Base-by-base conservation (phyloP, 2,329 filamentous ascomycete species). In the Dactylonectria estremocensis region DNA sequence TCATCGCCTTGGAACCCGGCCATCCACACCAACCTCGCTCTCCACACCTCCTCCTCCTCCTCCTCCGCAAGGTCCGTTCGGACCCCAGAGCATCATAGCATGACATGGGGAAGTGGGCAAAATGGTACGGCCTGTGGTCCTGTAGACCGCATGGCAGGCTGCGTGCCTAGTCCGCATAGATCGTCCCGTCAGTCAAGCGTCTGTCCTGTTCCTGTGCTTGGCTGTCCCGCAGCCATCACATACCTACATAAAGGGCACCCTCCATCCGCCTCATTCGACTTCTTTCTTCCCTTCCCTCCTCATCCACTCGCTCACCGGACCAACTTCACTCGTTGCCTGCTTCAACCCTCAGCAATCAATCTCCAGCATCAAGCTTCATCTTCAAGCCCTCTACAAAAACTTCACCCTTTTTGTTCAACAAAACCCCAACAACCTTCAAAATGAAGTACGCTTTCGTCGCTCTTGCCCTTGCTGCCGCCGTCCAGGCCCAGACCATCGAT, bases 391-490 rank as follows among this genome's bases (percentile, higher is more conserved):
- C 4, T 7, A 28, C 24, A 60, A 64, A 67, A 43, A 50, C 66
- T 28, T 28, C 56, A 67, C 35, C 35, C 10, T 43, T 43, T 43
- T 28, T 28, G 24, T 28, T 28, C 24, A 28, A 28, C 24, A 28
- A 28, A 28, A 28, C 4, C 24, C 60, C 31, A 54, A 49, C 63
- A 69, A 70, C 61, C 59, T 58, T 74, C 78, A 83, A 80, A 33
- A 83, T 83, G 81, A 83, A 82, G 80, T 79, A 75, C 76, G 61
- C 80, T 64, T 56, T 80, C 72, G 77, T 76, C 66, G 73, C 78
- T 69, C 58, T 80, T 63, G 73, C 77, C 74, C 74, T 82, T 69
- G 78, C 77, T 71, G 74, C 79, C 64, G 70, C 78, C 61, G 81
- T 73, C 50, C 69, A 72, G 61, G 82, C 81, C 71, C 79, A 81